These are phyloP conservation scores for Rubroboletus pulcherrimus DNA, from an alignment of 768 basidiomycete genomes.

Conservation along the genomic window DNA sequence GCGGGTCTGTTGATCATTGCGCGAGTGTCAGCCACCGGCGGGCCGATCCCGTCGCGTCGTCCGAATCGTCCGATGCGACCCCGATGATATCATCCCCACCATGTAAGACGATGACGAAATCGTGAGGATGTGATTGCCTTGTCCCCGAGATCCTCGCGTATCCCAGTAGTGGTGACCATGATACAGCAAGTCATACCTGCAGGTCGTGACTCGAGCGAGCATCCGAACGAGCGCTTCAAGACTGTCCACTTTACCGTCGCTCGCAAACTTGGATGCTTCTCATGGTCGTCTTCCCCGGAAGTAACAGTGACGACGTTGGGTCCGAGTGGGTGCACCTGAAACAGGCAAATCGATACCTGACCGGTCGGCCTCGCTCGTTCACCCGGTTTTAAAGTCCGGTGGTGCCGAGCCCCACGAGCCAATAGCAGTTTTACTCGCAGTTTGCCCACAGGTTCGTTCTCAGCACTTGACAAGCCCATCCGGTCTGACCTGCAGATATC, in stretches of 20 bases:
- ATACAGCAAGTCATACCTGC: background rate
- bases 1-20: background rate
- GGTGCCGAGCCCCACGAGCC: conserved; percentile 7
- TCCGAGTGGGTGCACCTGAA: background rate
- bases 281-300: background rate
- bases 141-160: background rate
- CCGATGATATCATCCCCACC: conserved; percentile 6
- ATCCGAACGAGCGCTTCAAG: background rate
- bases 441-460: background rate
- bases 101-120: conserved; percentile 2
- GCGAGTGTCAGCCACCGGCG: background rate
- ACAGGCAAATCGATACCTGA: background rate
- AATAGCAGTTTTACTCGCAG: conserved; percentile 10
- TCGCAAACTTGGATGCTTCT: background rate
- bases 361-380: background rate
- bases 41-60: conserved; percentile 6
- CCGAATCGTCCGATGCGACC: background rate
- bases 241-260: background rate
- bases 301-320: background rate
- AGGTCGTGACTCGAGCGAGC: background rate
- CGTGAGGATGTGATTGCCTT: background rate
- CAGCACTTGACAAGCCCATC: background rate
- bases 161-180: background rate
- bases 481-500: background rate
- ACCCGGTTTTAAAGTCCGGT: background rate